Conservation (phyloP, 164 flowering plant genomes). For the Stephania cephalantha region DNA sequence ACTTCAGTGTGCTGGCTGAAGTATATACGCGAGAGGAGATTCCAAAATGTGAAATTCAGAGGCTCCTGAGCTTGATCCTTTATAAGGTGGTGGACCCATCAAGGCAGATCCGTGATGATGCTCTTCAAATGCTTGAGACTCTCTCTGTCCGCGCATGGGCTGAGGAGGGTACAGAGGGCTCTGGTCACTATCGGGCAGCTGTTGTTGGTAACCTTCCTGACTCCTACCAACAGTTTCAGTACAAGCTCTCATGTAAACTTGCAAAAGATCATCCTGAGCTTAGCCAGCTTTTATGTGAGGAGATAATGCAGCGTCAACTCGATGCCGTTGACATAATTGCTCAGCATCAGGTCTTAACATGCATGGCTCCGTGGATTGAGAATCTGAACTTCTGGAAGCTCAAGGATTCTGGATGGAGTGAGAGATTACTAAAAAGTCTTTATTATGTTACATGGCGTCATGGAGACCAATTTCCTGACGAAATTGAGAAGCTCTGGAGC, state of each 20-base stretch:
- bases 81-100: constrained; percentile 97
- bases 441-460: constrained; percentile 98
- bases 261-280: constrained; percentile 98
- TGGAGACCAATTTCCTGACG: constrained; percentile 98
- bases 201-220: constrained; percentile 99
- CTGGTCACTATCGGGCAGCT: constrained; percentile 89
- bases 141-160: constrained; percentile 97
- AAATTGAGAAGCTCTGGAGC: constrained; percentile 99
- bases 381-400: constrained; percentile 92
- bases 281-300: constrained; percentile 95
- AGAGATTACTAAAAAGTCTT: constrained; percentile 83
- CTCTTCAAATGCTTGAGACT: constrained; percentile 98
- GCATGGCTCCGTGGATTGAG: constrained; percentile 99
- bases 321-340: constrained; percentile 99
- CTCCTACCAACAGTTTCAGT: constrained; percentile 97
- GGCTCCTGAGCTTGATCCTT: constrained; percentile 88
- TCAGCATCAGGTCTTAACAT: constrained; percentile 96
- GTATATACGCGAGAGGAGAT: constrained; percentile 99
- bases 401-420: constrained; percentile 97
- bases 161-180: constrained; percentile 75
- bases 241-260: constrained; percentile 92
- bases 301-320: constrained; percentile 97
- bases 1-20: constrained; percentile 97
- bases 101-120: constrained; percentile 96
- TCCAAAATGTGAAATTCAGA: constrained; percentile 94